phyloP scores from a whole-genome alignment of 2,329 filamentous ascomycete genomes.

The Tolypocladium nubicola region DNA sequence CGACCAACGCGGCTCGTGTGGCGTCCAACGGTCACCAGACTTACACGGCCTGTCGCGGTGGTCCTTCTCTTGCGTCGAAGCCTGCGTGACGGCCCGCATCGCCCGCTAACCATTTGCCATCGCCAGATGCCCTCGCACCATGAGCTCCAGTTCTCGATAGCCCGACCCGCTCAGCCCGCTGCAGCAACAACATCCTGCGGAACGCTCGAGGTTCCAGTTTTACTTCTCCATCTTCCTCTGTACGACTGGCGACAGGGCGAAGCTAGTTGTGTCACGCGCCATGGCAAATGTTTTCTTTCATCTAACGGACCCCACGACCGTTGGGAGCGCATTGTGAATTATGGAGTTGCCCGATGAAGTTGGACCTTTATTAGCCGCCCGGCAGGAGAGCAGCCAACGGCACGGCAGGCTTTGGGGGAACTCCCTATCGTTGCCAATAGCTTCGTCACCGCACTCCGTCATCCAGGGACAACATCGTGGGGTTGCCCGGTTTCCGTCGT shows the following conservation, averaged over 20 bases:
- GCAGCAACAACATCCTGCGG: background rate
- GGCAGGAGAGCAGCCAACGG: no score
- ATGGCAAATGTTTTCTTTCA: background rate
- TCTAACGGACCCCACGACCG: background rate
- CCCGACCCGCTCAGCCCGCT: background rate
- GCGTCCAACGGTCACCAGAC: slow-evolving; percentile 1
- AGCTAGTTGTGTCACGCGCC: background rate
- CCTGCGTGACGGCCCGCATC: background rate
- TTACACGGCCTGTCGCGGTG: background rate
- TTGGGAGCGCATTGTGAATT: background rate
- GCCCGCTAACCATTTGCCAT: background rate
- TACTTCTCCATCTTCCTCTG: background rate
- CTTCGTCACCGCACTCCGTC: background rate
- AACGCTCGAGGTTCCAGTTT: background rate
- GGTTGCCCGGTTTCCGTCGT: background rate
- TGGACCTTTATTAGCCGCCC: background rate
- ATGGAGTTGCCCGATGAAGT: no score
- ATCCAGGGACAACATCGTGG: background rate
- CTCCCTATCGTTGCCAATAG: background rate
- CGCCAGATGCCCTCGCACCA: background rate
- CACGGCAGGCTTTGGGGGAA: background rate
- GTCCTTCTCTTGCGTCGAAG: background rate
- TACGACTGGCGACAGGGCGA: background rate
- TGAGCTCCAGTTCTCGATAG: background rate
- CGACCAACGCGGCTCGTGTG: background rate